Conservation (phyloP, 306 rosid species). For the Sesbania bispinosa region DNA sequence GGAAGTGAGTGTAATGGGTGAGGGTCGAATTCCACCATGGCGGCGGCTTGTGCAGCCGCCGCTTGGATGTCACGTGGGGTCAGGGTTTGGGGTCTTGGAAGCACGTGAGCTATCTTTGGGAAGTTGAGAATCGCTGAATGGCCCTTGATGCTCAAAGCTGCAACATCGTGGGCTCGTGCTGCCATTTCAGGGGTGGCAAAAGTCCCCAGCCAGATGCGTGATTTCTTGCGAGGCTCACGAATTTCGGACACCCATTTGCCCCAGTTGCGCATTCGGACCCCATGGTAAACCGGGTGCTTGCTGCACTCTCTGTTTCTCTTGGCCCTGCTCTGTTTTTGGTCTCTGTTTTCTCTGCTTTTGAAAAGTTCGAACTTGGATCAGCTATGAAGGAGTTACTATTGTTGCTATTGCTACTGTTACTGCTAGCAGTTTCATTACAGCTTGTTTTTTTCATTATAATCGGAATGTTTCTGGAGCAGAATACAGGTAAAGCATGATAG, state of each 20-base stretch:
- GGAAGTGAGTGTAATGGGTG: neutral
- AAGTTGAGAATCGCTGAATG: conserved; percentile 64
- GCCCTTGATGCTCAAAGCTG: conserved; percentile 73
- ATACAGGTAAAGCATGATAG: neutral
- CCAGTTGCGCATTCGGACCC: conserved; percentile 80
- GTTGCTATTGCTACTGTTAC: too few relatives aligned
- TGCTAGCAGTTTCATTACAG: conserved; percentile 21
- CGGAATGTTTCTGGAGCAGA: neutral
- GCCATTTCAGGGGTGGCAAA: conserved; percentile 79
- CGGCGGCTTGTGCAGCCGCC: conserved; percentile 42
- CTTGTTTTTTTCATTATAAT: conserved; percentile 30
- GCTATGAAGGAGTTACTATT: neutral
- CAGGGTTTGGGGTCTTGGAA: conserved; percentile 58
- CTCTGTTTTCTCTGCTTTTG: conserved; percentile 13
- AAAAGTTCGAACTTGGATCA: neutral
- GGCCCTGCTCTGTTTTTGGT: conserved; percentile 16
- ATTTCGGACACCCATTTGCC: conserved; percentile 97
- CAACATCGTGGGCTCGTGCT: conserved; percentile 88
- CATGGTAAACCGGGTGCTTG: conserved; percentile 58
- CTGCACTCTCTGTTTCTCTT: conserved; percentile 32
- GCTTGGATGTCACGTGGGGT: conserved; percentile 44
- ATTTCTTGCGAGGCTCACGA: conserved; percentile 82
- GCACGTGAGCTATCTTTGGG: conserved; percentile 44
- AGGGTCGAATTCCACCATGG: conserved; percentile 43
- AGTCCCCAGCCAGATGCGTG: conserved; percentile 87